A percentile compares a stretch with the other conserved stretches of the same genome.
phyloP scores from a whole-genome alignment of 208 protist species.

The Acanthamoeba triangularis region DNA sequence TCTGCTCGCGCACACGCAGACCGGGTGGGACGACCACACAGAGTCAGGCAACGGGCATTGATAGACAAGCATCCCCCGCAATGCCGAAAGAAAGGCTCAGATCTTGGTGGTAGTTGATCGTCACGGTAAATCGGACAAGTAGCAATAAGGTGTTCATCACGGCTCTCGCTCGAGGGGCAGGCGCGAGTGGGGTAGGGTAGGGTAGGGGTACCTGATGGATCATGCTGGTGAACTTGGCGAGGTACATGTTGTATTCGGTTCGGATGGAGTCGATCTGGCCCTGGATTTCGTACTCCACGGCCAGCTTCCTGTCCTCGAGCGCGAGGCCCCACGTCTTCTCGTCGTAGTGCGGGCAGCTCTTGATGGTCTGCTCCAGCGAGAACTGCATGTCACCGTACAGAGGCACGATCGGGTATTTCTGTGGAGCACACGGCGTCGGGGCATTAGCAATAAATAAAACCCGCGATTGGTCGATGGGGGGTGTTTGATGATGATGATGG shows the following conservation, averaged over 20 bases:
- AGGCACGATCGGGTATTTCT: constrained; percentile 87
- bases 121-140: constrained; percentile 24
- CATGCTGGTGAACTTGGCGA: constrained; percentile 82
- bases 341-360: constrained; percentile 80
- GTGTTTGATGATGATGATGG: not conserved
- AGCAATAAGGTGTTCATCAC: constrained; percentile 19
- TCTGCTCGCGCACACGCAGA: not conserved
- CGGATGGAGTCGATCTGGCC: constrained; percentile 69
- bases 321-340: constrained; percentile 81
- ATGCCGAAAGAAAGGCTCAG: not conserved
- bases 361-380: constrained; percentile 84
- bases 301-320: constrained; percentile 70
- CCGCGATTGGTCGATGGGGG: not conserved
- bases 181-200: not conserved
- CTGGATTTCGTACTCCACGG: constrained; percentile 83
- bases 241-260: constrained; percentile 80
- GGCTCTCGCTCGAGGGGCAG: not conserved
- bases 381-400: constrained; percentile 92
- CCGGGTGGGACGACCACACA: not conserved
- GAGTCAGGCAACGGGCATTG: not conserved
- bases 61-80: not conserved
- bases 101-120: constrained; percentile 45
- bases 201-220: constrained; percentile 79
- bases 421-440: not conserved
- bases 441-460: not conserved